Evolutionary conservation across 148 eudicot species (phyloP), one percentile per base, ranked within the genome.

Genomic region (Spergularia marina): DNA sequence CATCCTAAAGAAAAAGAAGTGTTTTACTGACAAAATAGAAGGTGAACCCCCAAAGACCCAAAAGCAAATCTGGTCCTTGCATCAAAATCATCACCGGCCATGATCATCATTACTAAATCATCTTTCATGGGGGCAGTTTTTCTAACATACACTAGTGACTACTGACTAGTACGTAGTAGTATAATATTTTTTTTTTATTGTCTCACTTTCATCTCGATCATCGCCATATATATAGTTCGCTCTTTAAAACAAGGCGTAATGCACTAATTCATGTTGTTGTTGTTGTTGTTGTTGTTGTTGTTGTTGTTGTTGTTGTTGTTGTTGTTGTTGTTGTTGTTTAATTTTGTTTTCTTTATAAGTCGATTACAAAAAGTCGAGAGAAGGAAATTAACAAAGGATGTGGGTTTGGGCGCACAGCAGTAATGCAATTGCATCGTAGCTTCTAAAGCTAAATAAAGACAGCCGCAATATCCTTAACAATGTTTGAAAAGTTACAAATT

Each of bases 21-120:
- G 75, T 73, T 76, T 76, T 47, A 79, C 84, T 82, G 81, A 76
- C 81, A 81, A 74, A 76, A 15, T 77, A 74, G 76, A 80, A 75
- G 78, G 70, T 70, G 74, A 77, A 77, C 74, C 61, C 57, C 62
- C 53, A 40, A 61, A 78, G 81, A 78, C 76, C 67, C 63, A 62
- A 80, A 80, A 75, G 82, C 76, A 70, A 49, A 71, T 36, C 59
- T 60, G 41, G 54, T 58, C 53, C 53, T 44, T 54, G 49, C 77
- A 74, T 73, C 39, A 71, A 75, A 75, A 70, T 75, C 75, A 75
- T 70, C 79, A 75, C 63, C n/a, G n/a, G n/a, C n/a, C 84, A 77
- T 10, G 64, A 84, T 86, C 77, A 84, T 86, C 77, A 90, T 85
- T 83, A 87, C 86, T 65, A 70, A 82, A 81, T 78, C 83, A 80